Conservation (phyloP, 352 stramenopile genomes). For the Labyrinthula sp. region DNA sequence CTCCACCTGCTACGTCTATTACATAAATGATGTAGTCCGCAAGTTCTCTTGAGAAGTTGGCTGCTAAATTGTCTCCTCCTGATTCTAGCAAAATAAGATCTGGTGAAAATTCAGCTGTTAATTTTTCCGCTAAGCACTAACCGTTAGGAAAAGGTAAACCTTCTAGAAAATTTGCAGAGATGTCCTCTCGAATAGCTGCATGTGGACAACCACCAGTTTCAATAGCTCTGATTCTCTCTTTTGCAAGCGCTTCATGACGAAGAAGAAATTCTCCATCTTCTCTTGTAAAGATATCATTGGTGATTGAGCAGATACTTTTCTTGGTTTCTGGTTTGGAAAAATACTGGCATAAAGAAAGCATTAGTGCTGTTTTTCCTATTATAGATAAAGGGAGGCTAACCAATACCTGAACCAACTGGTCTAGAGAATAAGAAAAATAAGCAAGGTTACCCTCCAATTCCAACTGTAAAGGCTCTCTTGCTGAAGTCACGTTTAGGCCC, state of each 20-base stretch:
- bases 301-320: constrained; percentile 64
- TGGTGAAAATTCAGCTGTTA: constrained; percentile 60
- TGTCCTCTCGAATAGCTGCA: constrained; percentile 85
- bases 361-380: constrained; percentile 80
- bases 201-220: constrained; percentile 92
- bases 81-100: constrained; percentile 67
- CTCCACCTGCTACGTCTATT: constrained; percentile 87
- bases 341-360: constrained; percentile 63
- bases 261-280: constrained; percentile 95
- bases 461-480: constrained; percentile 71
- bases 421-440: constrained; percentile 36
- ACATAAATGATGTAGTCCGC: constrained; percentile 96
- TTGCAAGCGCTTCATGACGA: constrained; percentile 59
- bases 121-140: constrained; percentile 73
- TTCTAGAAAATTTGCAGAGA: constrained; percentile 83
- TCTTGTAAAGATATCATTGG: constrained; percentile 96
- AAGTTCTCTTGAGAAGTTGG: constrained; percentile 86
- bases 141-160: too few species aligned
- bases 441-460: constrained; percentile 82
- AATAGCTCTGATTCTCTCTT: constrained; percentile 72
- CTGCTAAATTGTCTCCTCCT: constrained; percentile 78
- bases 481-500: constrained; percentile 44
- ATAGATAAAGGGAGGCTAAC: constrained; percentile 1
- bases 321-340: constrained; percentile 49
- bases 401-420: constrained; percentile 6